phyloP scores from a whole-genome alignment of 1,284 basidiomycete genomes.

The Sporisorium sorghi region DNA sequence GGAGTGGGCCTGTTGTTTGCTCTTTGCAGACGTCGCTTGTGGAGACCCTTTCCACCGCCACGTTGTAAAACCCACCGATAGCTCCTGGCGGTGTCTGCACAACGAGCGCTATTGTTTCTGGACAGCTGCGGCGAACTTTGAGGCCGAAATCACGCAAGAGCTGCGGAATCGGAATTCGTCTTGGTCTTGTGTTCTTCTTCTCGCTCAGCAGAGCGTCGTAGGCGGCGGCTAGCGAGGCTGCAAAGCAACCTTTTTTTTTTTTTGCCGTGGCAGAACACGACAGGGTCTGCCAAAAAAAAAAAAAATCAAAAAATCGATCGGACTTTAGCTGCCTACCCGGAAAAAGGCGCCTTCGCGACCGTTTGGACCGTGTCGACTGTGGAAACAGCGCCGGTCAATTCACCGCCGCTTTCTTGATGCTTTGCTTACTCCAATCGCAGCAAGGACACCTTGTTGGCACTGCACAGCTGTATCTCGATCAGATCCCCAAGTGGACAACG shows the following conservation, averaged over 20 bases:
- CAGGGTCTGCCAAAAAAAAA: neutral
- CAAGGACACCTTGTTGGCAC: neutral
- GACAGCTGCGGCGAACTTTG: constrained; percentile 16
- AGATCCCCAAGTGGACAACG: too few species aligned
- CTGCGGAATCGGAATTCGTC: neutral
- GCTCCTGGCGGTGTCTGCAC: neutral
- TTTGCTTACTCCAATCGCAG: neutral
- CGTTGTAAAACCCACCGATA: neutral
- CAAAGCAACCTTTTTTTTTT: too few species aligned
- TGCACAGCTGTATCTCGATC: too few species aligned
- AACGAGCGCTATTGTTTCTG: constrained; percentile 3
- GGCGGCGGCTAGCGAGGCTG: too few species aligned
- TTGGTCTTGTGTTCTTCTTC: constrained; percentile 10
- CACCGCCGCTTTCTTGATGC: neutral
- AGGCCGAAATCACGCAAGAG: constrained; percentile 33
- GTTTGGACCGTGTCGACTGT: neutral
- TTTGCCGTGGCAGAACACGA: neutral
- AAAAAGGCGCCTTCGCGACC: neutral
- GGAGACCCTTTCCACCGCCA: neutral
- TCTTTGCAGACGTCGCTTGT: constrained; percentile 1
- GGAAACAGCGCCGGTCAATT: neutral
- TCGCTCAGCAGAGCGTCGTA: neutral
- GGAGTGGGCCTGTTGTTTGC: neutral
- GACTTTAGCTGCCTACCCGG: neutral
- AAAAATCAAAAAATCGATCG: neutral